These are phyloP conservation scores for Phyllosticta capitalensis DNA, from an alignment of 2,329 filamentous ascomycete species.

Conservation along the genomic window DNA sequence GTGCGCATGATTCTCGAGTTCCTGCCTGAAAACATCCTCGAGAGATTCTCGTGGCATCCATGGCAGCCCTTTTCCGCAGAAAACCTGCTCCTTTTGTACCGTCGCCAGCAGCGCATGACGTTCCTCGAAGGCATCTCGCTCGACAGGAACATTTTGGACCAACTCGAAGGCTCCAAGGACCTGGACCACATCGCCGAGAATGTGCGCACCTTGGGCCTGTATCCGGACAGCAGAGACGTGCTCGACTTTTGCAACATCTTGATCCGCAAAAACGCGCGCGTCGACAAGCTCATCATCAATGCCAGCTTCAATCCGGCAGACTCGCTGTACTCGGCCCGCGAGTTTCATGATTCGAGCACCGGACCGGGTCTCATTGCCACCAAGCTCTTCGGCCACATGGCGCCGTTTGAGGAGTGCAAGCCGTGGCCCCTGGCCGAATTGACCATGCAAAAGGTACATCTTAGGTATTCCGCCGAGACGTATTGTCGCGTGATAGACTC, in stretches of 20 bases:
- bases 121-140: constrained; percentile 40
- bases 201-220: constrained; percentile 36
- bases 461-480: constrained; percentile 39
- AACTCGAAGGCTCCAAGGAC: constrained; percentile 33
- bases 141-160: constrained; percentile 31
- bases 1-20: constrained; percentile 41
- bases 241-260: constrained; percentile 35
- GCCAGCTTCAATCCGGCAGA: constrained; percentile 36
- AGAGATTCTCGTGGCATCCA: constrained; percentile 43
- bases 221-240: constrained; percentile 37
- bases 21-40: constrained; percentile 39
- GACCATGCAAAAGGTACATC: constrained; percentile 35
- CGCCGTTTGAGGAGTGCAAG: constrained; percentile 37
- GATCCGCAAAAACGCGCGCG: constrained; percentile 30
- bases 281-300: constrained; percentile 40
- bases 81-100: constrained; percentile 38
- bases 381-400: constrained; percentile 38
- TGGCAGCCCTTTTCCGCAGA: constrained; percentile 40
- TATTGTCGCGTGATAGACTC: constrained; percentile 41
- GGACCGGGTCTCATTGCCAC: constrained; percentile 37
- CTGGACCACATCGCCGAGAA: constrained; percentile 34
- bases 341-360: constrained; percentile 39
- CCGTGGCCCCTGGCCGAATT: constrained; percentile 36
- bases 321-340: constrained; percentile 25
- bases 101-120: constrained; percentile 39